Conservation (phyloP, 2,329 filamentous ascomycete species). For the Akanthomyces uredinophilus region DNA sequence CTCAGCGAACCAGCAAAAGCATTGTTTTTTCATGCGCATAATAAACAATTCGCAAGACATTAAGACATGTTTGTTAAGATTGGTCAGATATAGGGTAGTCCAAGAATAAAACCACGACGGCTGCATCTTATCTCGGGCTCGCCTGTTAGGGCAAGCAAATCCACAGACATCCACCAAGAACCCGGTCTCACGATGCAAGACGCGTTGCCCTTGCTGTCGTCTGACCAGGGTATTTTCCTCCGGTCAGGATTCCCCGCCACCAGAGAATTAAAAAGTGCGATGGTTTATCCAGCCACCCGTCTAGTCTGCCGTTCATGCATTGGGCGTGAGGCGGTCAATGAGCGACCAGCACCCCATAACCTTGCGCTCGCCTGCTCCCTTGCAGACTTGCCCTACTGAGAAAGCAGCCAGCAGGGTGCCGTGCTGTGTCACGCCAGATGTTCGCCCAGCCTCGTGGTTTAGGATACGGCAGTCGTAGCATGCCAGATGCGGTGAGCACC, state of each 20-base stretch:
- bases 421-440: background rate
- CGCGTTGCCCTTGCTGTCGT: background rate
- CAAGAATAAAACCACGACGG: background rate
- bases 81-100: conserved; percentile 2
- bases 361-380: background rate
- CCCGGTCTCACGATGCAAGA: background rate
- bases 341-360: conserved; percentile 1
- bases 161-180: conserved; percentile 7
- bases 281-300: conserved; percentile 5
- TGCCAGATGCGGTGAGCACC: background rate
- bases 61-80: background rate
- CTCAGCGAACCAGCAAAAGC: too few relatives aligned
- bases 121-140: background rate
- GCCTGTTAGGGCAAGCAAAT: conserved; percentile 10
- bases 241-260: conserved; percentile 7
- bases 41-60: background rate
- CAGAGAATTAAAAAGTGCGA: background rate
- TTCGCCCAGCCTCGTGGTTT: conserved; percentile 8
- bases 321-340: conserved; percentile 13
- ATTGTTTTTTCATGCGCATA: background rate
- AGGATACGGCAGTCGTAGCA: background rate
- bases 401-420: background rate
- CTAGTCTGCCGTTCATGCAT: conserved; percentile 11
- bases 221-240: conserved; percentile 1
- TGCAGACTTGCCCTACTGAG: background rate